Base-by-base conservation (phyloP, 805 yeast species). In the Pichia sporocuriosa region DNA sequence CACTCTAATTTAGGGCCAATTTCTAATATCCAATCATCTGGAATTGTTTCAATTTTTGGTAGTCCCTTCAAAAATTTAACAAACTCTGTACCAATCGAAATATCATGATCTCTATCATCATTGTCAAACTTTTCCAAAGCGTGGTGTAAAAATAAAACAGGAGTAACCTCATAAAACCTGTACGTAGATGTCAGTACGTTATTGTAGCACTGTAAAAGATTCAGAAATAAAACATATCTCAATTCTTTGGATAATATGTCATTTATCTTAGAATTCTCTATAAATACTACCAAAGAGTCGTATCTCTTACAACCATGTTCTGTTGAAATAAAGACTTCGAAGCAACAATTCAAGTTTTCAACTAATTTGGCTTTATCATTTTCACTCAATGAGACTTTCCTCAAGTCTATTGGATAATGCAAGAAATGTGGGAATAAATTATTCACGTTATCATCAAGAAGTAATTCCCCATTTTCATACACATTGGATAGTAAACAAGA, bases 401-500 rank as follows among this genome's bases (percentile, higher is more conserved):
- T n/a, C n/a, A n/a, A n/a, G n/a, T n/a, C n/a, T n/a, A n/a, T n/a
- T n/a, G 39, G 26, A 19, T 42, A 36, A 16, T 40, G 37, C 13
- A 43, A 8, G 27, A 35, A 40, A 17, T 38, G 44, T 16, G 43
- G 40, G 28, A 46, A 35, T 7, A 27, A 5, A 13, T 22, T 36
- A 22, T 24, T 25, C 5, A 23, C 12, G 20, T 34, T 23, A 16
- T 35, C 44, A 9, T 34, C 32, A 13, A 22, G 27, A 4, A 42
- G 11, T 7, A 46, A 20, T 23, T 31, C 17, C 10, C 22, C 11
- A 20, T 37, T 43, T 2, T 31, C 36, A 16, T 32, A 46, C 8
- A 46, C 19, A 9, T 43, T 33, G 3, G 47, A 43, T n/a, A 37
- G 24, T 9, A 43, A 19, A n/a, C 37, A 35, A 8, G 35, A 35